These are phyloP conservation scores for Lentinula novae-zelandiae DNA, from an alignment of 1,284 basidiomycete species.

Conservation along the genomic window DNA sequence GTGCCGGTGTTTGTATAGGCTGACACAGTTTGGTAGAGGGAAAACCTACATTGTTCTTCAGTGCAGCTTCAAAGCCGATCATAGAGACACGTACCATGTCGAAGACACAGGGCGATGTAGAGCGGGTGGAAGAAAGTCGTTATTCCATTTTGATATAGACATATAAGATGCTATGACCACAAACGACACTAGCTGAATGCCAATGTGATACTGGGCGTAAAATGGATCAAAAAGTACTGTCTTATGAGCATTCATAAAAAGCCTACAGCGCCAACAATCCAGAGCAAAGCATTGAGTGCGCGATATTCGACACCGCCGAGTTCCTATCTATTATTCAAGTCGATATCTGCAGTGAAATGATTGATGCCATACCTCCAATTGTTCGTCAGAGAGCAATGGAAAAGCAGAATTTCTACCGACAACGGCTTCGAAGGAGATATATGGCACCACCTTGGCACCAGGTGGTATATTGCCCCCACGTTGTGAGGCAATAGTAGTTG, in stretches of 20 bases:
- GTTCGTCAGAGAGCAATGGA: conserved; percentile 72
- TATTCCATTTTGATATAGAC: conserved; percentile 45
- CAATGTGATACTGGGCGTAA: conserved; percentile 62
- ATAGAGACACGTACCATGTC: conserved; percentile 46
- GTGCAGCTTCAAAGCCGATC: not conserved
- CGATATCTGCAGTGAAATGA: not conserved
- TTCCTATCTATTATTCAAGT: conserved; percentile 36
- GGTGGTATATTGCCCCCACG: conserved; percentile 26
- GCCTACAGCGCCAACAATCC: conserved; percentile 65
- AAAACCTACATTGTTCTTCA: conserved; percentile 58
- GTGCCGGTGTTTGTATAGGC: conserved; percentile 89
- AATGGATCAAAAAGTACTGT: conserved; percentile 19
- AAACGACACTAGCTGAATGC: conserved; percentile 63
- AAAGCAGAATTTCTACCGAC: conserved; percentile 92
- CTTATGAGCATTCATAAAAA: conserved; percentile 16
- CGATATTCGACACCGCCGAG: conserved; percentile 94
- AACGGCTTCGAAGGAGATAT: conserved; percentile 82
- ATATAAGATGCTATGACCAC: conserved; percentile 81
- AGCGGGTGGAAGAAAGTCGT: conserved; percentile 54
- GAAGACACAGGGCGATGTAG: conserved; percentile 50
- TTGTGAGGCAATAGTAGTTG: conserved; percentile 57
- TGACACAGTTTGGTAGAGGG: conserved; percentile 83
- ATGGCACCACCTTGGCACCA: conserved; percentile 62
- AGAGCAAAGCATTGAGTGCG: conserved; percentile 77
- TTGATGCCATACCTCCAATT: conserved; percentile 51